Percentiles rank a stretch among this genome's conserved stretches.
Evolutionary conservation across 305 asterid genomes (phyloP).

Genomic region (Fraxinus sp.): DNA sequence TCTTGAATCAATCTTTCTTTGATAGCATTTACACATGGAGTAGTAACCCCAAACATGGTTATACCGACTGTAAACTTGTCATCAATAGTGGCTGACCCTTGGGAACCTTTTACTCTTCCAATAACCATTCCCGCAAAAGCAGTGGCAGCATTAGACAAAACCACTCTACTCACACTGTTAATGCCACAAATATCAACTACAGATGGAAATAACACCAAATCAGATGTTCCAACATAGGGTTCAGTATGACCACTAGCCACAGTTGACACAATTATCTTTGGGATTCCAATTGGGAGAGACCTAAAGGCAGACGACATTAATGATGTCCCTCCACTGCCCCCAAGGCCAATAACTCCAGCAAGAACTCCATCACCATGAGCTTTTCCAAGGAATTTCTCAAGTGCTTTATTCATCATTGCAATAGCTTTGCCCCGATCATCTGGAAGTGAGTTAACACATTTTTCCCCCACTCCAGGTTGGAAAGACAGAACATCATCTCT

Average conservation of each 20-base stretch:
- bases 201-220: conserved; percentile 87
- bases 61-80: conserved; percentile 69
- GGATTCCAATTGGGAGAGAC: conserved; percentile 79
- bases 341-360: conserved; percentile 87
- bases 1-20: conserved; percentile 75
- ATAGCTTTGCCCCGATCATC: conserved; percentile 82
- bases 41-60: conserved; percentile 97
- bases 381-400: conserved; percentile 47
- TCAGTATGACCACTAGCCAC: conserved; percentile 95
- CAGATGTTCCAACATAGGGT: conserved; percentile 87
- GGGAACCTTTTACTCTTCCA: conserved; percentile 43
- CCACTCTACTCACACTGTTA: conserved; percentile 73
- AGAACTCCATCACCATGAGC: conserved; percentile 41
- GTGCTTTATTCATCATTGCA: conserved; percentile 60
- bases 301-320: conserved; percentile 77
- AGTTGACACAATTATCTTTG: conserved; percentile 79
- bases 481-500: conserved; percentile 64
- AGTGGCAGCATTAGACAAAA: conserved; percentile 70
- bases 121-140: conserved; percentile 90
- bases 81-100: conserved; percentile 30
- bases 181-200: conserved; percentile 96
- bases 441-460: conserved; percentile 44
- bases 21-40: conserved; percentile 79
- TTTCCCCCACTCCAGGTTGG: conserved; percentile 35
- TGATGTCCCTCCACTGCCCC: conserved; percentile 98